phyloP scores from a whole-genome alignment of 345 rosid species.

The Syzygium jambos region DNA sequence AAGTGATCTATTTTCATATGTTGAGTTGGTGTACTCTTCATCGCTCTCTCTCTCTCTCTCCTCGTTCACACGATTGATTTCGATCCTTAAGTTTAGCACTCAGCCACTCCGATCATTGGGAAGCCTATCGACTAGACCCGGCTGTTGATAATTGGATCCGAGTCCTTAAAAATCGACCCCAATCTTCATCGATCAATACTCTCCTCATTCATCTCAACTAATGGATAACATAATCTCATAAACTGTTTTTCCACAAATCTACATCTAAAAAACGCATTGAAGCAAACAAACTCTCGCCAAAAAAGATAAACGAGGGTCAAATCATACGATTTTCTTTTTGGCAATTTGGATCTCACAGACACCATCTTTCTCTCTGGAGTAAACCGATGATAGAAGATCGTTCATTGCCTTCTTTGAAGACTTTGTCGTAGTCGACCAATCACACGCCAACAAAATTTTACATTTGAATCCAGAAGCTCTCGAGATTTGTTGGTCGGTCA shows the following conservation, averaged over 20 bases:
- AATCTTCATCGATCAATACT: not conserved
- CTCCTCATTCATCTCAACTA: not conserved
- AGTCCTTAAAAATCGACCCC: not conserved
- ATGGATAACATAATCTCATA: not conserved
- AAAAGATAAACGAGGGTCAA: not conserved
- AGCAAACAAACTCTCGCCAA: not conserved
- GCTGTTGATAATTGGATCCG: not conserved
- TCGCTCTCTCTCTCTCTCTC: not conserved
- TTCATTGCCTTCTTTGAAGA: not conserved
- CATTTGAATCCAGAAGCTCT: not conserved
- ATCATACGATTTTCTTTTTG: not conserved
- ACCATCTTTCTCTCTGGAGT: not conserved
- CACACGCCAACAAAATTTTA: not conserved
- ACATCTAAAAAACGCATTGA: not conserved
- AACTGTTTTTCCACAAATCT: not conserved
- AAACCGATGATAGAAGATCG: not conserved
- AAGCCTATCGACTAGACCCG: not conserved
- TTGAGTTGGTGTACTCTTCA: not conserved
- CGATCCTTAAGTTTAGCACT: not conserved
- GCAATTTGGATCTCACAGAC: not conserved
- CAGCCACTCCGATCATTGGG: not conserved
- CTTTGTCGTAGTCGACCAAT: not conserved
- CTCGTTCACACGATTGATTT: not conserved
- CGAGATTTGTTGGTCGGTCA: not conserved
- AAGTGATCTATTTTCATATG: not conserved